Conservation (phyloP, 148 eudicot genomes). For the Camellia lanceoleosa region DNA sequence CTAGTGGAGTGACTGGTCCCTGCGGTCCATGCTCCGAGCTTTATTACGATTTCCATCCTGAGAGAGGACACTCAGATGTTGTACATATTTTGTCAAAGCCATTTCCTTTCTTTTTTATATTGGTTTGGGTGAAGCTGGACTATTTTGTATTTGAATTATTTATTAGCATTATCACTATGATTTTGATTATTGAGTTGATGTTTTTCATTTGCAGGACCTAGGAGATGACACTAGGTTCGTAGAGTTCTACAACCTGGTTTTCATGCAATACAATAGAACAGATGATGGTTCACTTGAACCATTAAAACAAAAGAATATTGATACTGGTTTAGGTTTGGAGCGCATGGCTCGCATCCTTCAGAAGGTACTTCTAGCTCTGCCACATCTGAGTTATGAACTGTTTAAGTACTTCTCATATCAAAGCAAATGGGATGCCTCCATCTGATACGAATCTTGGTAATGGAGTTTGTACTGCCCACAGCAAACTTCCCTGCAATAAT, state of each 20-base stretch:
- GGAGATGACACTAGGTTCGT: constrained; percentile 93
- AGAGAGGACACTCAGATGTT: constrained; percentile 69
- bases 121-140: not conserved
- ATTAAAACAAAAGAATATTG: constrained; percentile 86
- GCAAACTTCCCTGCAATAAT: not conserved
- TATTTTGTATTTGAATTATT: constrained; percentile 5
- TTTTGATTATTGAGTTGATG: not conserved
- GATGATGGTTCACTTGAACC: constrained; percentile 95
- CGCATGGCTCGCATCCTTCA: constrained; percentile 97
- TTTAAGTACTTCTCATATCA: not conserved
- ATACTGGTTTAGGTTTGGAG: constrained; percentile 97
- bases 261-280: constrained; percentile 86
- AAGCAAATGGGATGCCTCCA: not conserved
- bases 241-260: constrained; percentile 97
- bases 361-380: constrained; percentile 42
- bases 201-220: constrained; percentile 57
- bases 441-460: not conserved
- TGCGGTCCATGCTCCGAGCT: constrained; percentile 99
- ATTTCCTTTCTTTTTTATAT: not conserved
- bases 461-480: not conserved
- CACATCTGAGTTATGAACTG: not conserved
- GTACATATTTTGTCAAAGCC: constrained; percentile 42
- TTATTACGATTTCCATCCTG: constrained; percentile 95
- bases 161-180: not conserved
- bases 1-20: constrained; percentile 95